Base-by-base conservation (phyloP, 495 filamentous ascomycete species). In the Physcia stellaris region DNA sequence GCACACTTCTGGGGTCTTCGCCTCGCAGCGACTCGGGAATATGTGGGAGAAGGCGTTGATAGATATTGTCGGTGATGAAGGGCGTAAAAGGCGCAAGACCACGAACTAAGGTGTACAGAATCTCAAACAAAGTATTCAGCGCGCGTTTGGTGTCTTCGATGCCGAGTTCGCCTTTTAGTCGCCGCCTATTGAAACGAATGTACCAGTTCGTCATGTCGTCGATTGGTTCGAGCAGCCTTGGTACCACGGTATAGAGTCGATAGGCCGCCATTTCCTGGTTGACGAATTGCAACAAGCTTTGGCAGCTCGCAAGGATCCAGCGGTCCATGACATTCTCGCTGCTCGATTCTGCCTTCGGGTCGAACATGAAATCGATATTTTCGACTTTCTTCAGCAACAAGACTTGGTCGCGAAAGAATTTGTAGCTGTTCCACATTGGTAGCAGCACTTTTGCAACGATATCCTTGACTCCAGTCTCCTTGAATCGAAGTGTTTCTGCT, bases 171-270 rank as follows among this genome's bases (percentile, higher is more conserved):
- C 90, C 90, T 75, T 96, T 98, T 39, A 98, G 66, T 15, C 90
- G 79, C 57, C 85, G 86, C 22, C 90, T 76, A 66, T 98, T 98
- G 68, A 96, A 94, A n/a, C 88, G 75, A 54, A 98, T 98, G 58
- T 98, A 98, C 92, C 92, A 98, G 61, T 98, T 98, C 2, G 90
- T 96, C 4, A 83, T 83, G 59, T 90, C 86, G 53, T 98, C 90
- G 46, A 96, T 90, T 56, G 94, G 71, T 39, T 71, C 73, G 21
- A 98, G 71, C 40, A 98, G 62, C 36, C 81, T 74, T 13, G 92
- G 90, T 37, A 95, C 87, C 17, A 98, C 90, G 6, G 90, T 98
- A 57, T 95, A 98, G 21, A 93, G 57, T 15, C 86, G 81, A 58
- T 90, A 92, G 63, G 74, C 81, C 29, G 72, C 73, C 90, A 98